A percentile compares a stretch with the other conserved stretches of the same genome.
These are phyloP conservation scores for Leccinum barrowsii DNA, from an alignment of 768 basidiomycete genomes.

Conservation along the genomic window DNA sequence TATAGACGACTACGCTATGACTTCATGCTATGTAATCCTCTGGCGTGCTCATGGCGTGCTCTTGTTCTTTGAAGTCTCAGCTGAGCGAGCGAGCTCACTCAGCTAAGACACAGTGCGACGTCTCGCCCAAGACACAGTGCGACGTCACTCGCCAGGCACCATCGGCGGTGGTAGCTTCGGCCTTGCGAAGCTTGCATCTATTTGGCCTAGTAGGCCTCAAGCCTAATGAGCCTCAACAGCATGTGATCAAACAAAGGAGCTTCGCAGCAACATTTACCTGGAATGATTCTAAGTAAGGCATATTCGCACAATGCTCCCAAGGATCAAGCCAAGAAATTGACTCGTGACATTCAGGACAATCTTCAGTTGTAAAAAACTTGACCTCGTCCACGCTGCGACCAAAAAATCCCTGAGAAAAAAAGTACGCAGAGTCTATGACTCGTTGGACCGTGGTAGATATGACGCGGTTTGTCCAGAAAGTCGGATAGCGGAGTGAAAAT, in stretches of 20 bases:
- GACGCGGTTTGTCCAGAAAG: conserved; percentile 9
- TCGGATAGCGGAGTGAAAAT: conserved; percentile 22
- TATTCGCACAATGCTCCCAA: conserved; percentile 33
- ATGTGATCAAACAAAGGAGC: background rate
- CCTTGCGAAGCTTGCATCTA: too few species aligned
- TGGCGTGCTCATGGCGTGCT: too few species aligned
- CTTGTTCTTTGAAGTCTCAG: too few species aligned
- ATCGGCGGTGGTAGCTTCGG: too few species aligned
- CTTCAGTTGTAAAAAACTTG: conserved; percentile 27
- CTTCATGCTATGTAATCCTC: too few species aligned
- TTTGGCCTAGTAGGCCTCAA: too few species aligned
- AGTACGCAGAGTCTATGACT: conserved; percentile 39
- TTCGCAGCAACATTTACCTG: background rate
- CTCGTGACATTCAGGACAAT: conserved; percentile 22
- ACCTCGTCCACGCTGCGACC: conserved; percentile 28
- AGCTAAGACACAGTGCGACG: too few species aligned
- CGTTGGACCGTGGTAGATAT: conserved; percentile 14
- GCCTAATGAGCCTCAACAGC: background rate
- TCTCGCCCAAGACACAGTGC: too few species aligned
- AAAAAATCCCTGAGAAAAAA: conserved; percentile 39
- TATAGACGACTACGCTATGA: too few species aligned
- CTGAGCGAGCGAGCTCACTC: too few species aligned
- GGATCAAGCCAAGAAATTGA: conserved; percentile 40
- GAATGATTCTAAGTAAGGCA: background rate
- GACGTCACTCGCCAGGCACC: too few species aligned